Conservation (phyloP, 352 stramenopile species). For the Stephanocyclus meneghinianus region DNA sequence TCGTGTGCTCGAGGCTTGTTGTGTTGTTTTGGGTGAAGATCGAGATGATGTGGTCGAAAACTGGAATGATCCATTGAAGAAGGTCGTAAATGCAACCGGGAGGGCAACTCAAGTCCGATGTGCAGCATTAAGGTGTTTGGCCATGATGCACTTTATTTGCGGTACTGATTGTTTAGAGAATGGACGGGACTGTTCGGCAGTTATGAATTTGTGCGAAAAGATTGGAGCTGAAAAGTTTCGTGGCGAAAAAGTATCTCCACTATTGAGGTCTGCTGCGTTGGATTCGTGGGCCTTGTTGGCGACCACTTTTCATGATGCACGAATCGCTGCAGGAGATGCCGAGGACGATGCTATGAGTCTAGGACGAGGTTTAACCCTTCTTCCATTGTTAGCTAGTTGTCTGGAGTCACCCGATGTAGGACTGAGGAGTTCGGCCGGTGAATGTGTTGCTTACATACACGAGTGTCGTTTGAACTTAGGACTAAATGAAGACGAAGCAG, state of each 20-base stretch:
- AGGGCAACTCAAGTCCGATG: conserved; percentile 63
- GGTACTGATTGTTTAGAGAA: conserved; percentile 67
- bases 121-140: conserved; percentile 73
- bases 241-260: conserved; percentile 54
- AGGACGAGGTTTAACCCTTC: conserved; percentile 64
- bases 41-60: conserved; percentile 54
- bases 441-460: conserved; percentile 82
- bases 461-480: conserved; percentile 77
- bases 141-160: conserved; percentile 80
- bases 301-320: conserved; percentile 67
- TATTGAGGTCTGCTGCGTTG: conserved; percentile 72
- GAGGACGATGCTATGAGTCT: conserved; percentile 47
- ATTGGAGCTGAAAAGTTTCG: conserved; percentile 55
- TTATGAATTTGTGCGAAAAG: conserved; percentile 77
- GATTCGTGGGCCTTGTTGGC: conserved; percentile 81
- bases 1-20: conserved; percentile 67
- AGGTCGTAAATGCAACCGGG: conserved; percentile 60
- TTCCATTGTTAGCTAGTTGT: conserved; percentile 61
- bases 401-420: conserved; percentile 60
- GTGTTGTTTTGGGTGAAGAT: conserved; percentile 66
- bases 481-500: conserved; percentile 52
- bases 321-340: conserved; percentile 60
- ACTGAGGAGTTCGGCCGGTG: conserved; percentile 73
- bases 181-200: conserved; percentile 37
- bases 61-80: conserved; percentile 47